Percentiles rank a stretch among this genome's conserved stretches.
These are phyloP conservation scores for Mitragyna speciosa DNA, from an alignment of 257 asterid species.

Conservation along the genomic window DNA sequence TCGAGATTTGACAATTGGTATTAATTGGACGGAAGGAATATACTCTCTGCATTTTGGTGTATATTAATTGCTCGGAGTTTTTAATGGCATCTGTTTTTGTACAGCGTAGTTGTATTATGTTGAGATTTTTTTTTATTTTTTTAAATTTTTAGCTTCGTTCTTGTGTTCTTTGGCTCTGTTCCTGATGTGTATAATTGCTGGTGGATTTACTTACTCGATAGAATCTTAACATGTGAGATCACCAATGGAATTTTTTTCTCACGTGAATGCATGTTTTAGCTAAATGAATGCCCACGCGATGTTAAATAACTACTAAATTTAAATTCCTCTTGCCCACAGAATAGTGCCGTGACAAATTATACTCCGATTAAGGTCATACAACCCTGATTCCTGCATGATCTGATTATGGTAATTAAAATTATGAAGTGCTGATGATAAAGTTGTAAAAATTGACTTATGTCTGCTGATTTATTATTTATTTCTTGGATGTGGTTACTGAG, in stretches of 20 bases:
- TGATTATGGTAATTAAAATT: too few relatives aligned
- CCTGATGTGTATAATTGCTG: too few relatives aligned
- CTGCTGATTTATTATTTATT: neutral
- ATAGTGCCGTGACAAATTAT: neutral
- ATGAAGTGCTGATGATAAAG: neutral
- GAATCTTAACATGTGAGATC: neutral
- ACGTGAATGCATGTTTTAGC: neutral
- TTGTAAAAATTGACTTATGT: neutral
- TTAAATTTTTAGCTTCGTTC: neutral
- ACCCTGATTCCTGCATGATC: neutral
- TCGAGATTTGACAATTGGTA: neutral
- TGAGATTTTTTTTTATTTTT: slow-evolving; percentile 2
- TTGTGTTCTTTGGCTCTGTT: neutral
- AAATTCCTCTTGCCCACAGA: neutral
- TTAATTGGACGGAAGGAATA: neutral
- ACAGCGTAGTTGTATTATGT: neutral
- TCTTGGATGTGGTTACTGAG: neutral
- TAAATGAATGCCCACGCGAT: neutral
- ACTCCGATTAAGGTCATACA: neutral
- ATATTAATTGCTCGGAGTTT: neutral
- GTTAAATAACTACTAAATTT: neutral
- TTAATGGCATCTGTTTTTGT: neutral
- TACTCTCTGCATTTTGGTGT: neutral
- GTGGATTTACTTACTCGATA: neutral
- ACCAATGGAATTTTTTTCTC: neutral